Evolutionary conservation across 306 rosid species (phyloP).

Genomic region (Cotoneaster glaucophyllus): DNA sequence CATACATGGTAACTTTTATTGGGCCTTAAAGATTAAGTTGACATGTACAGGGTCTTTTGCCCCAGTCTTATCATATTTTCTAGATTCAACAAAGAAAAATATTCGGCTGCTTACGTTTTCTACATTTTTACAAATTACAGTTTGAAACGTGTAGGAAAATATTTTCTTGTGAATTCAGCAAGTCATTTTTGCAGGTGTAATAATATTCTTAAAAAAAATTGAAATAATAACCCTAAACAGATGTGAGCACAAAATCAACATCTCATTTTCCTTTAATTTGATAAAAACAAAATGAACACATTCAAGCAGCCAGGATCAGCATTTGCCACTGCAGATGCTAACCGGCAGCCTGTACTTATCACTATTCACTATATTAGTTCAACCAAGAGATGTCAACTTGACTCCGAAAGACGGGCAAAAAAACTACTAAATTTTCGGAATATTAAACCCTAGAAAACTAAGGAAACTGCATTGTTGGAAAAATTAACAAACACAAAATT

Average conservation of each 20-base stretch:
- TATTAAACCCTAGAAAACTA: conserved; percentile 2
- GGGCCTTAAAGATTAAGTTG: background rate
- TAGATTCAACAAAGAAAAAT: too few species aligned
- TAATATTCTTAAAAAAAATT: background rate
- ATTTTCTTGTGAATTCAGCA: too few species aligned
- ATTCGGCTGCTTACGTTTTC: too few species aligned
- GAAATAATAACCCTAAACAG: background rate
- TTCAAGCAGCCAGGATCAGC: background rate
- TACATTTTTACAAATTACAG: too few species aligned
- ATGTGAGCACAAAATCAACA: background rate
- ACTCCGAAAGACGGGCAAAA: background rate
- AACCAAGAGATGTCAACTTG: background rate
- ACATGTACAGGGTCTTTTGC: background rate
- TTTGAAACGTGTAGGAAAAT: too few species aligned
- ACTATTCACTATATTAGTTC: background rate
- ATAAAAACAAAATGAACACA: background rate
- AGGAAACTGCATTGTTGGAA: background rate
- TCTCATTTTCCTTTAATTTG: background rate
- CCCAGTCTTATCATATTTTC: background rate
- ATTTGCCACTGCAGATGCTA: background rate
- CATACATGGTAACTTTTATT: too few species aligned
- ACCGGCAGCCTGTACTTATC: background rate
- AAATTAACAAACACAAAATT: conserved; percentile 1
- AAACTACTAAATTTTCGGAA: conserved; percentile 1
- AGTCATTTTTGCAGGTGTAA: too few species aligned